Conservation (phyloP, 768 basidiomycete genomes). For the Leccinum rimulosum region DNA sequence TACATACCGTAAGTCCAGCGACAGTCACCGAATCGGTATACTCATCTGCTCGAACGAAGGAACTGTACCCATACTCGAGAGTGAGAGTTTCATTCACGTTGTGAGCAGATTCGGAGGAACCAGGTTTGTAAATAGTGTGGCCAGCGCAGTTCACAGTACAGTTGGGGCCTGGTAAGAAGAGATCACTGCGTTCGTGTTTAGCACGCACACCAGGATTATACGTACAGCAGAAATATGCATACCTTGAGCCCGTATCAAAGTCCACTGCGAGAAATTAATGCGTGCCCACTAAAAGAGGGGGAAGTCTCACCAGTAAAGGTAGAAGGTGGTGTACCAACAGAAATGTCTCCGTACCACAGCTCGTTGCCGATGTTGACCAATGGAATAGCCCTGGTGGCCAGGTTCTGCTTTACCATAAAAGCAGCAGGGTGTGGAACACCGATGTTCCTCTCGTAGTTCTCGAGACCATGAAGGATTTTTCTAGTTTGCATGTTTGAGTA, state of each 20-base stretch:
- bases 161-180: constrained; percentile 25
- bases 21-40: constrained; percentile 14
- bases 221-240: background rate
- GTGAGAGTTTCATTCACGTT: constrained; percentile 1
- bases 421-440: background rate
- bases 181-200: constrained; percentile 14
- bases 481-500: background rate
- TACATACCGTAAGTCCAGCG: constrained; percentile 10
- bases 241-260: constrained; percentile 12
- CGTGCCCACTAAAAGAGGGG: background rate
- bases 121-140: constrained; percentile 34
- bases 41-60: constrained; percentile 3
- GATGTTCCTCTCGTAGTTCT: constrained; percentile 3
- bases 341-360: constrained; percentile 14
- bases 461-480: constrained; percentile 2
- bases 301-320: background rate
- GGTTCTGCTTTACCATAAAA: background rate
- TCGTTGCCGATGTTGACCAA: background rate
- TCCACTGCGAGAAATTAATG: background rate
- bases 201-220: background rate
- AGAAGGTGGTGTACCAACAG: constrained; percentile 4
- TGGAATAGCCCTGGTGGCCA: background rate
- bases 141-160: constrained; percentile 26
- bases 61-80: background rate
- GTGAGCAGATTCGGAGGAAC: constrained; percentile 6